Base-by-base conservation (phyloP, 1,284 basidiomycete genomes). In the Rhodotorula sp. region DNA sequence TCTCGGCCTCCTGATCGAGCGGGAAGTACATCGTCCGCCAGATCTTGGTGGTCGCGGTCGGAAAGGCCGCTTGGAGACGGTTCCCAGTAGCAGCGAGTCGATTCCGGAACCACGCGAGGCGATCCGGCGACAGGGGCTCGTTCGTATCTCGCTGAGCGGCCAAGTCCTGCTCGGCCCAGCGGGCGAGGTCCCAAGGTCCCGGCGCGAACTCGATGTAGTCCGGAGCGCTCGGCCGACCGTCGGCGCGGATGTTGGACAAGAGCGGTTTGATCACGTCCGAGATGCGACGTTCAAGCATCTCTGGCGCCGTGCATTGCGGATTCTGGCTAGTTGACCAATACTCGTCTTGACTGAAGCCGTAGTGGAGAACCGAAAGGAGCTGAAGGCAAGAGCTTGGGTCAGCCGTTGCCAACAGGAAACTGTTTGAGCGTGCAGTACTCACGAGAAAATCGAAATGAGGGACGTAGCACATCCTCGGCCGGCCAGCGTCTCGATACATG, bases 401-500 rank as follows among this genome's bases (percentile, higher is more conserved):
- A 43, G 23, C n/a, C 43, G 34, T 26, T 7, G 2, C 18, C 18
- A 23, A 2, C 12, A 19, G 31, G 23, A n/a, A 54, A 34, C 26
- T 6, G 26, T 3, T 15, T n/a, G n/a, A 18, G 63, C 45, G 52
- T n/a, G 31, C 16, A 34, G 28, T 31, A 65, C 75, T 31, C 50
- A 78, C 74, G 57, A 82, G 67, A 55, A 81, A 80, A 66, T 82
- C 80, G 67, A 79, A 78, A 57, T 79, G 73, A 2, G 81, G 80
- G 49, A 81, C 61, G 72, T 81, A 81, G 76, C 82, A 83, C 65
- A 81, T 78, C 62, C 81, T 77, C 10, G 81, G 81, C 15, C 81
- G 68, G 19, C 79, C 77, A 5, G 77, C 78, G 59, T 82, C 80
- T 47, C 70, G 68, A 49, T 76, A 73, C 19, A 71, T 68, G 43